Percentiles rank a stretch among this genome's conserved stretches.
Conservation (phyloP, 306 rosid genomes). For the Pachyrhizus erosus region DNA sequence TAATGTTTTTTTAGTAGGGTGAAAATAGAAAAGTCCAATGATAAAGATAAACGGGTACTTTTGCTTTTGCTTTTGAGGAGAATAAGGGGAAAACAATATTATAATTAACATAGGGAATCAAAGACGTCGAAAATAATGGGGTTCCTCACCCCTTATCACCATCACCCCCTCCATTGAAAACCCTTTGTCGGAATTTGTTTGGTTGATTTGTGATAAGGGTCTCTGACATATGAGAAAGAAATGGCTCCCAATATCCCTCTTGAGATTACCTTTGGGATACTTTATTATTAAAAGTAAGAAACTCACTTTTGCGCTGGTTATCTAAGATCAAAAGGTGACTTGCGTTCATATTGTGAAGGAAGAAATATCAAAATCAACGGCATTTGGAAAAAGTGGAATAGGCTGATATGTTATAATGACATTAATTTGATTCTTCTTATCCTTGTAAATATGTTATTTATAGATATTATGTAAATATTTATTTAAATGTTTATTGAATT, state of each 20-base stretch:
- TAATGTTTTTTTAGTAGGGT: constrained; percentile 21
- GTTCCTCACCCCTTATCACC: constrained; percentile 15
- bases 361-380: neutral
- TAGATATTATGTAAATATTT: no score
- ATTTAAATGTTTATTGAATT: no score
- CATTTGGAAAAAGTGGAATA: neutral
- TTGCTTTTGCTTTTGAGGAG: constrained; percentile 45
- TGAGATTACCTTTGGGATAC: constrained; percentile 41
- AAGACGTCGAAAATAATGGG: constrained; percentile 32
- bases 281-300: constrained; percentile 37
- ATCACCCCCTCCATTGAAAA: constrained; percentile 11
- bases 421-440: no score
- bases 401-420: no score
- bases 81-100: neutral
- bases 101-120: neutral
- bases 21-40: constrained; percentile 11
- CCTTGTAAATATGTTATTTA: no score
- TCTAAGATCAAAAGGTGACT: constrained; percentile 45
- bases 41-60: constrained; percentile 44
- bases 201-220: constrained; percentile 52
- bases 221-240: constrained; percentile 21
- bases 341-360: constrained; percentile 41
- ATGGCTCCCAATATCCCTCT: constrained; percentile 34
- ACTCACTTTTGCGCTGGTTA: constrained; percentile 39
- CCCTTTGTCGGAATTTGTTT: constrained; percentile 32